Evolutionary conservation across 2,329 filamentous ascomycete species (phyloP), one percentile per base, ranked within the genome.

Genomic region (Lasiodiplodia hormozganensis): DNA sequence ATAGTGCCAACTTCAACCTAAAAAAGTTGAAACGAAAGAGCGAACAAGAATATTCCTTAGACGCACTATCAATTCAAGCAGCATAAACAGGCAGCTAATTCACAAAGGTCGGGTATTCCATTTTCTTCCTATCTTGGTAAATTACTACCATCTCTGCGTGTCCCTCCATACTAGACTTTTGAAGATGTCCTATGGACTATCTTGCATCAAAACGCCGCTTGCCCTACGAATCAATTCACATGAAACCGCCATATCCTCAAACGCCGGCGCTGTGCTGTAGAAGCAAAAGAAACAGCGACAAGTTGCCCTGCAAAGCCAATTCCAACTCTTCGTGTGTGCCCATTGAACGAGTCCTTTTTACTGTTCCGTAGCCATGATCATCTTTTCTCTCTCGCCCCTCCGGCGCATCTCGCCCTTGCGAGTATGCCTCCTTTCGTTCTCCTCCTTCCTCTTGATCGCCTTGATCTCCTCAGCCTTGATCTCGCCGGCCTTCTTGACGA

Each of bases 401-500:
- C 92, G 85, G 79, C 88, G 87, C 79, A 90, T 85, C 73, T 91
- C 88, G 74, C 93, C 90, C 84, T 96, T 95, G 84, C 91, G 93
- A 69, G 89, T 91, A 80, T 99, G 95, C 80, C 92, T 93, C 72
- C 96, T 87, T 81, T 97, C 92, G 78, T 99, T 99, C 85, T 99
- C 96, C 76, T 97, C 92, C 74, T 90, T 90, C 74, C 93, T 86
- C 88, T 97, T 97, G 79, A 97, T 92, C 40, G 92, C 88, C 80
- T 89, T 89, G 74, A 97, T 80, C 80, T 98, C 96, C 77, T 96
- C 93, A 69, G 84, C 83, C 88, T 99, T 99, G 82, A 98, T 98
- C 84, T 97, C 92, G 60, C 87, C 89, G 4, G 95, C 95, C 88
- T 97, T 98, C 90, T 97, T 97, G 72, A 98, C 89, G 68, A 94